A percentile compares a stretch with the other conserved stretches of the same genome.
Conservation (phyloP, 176 grass and related monocot species). For the Zoysia japonica region DNA sequence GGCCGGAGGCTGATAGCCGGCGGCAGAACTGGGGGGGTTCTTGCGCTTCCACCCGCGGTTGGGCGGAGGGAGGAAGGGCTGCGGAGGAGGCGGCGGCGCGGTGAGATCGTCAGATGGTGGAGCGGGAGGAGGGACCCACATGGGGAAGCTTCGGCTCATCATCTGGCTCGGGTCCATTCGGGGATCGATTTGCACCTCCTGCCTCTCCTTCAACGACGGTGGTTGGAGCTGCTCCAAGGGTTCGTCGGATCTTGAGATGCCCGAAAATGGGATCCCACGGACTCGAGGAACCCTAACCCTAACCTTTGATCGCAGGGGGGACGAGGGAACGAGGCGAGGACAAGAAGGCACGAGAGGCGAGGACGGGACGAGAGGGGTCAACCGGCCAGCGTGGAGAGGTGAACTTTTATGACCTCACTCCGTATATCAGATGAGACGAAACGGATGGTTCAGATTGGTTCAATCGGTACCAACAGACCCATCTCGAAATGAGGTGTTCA, state of each 20-base stretch:
- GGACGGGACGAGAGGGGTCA: no score
- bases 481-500: no score
- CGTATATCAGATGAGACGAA: no score
- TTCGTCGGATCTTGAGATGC: no score
- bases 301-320: no score
- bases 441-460: no score
- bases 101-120: constrained; percentile 27
- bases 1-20: constrained; percentile 64
- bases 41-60: constrained; percentile 60
- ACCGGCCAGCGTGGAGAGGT: no score
- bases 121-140: constrained; percentile 44
- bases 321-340: no score
- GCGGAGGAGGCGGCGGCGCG: constrained; percentile 31
- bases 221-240: neutral
- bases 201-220: neutral
- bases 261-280: neutral
- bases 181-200: neutral
- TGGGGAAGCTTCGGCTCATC: constrained; percentile 51
- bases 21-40: constrained; percentile 28
- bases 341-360: no score
- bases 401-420: no score
- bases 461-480: no score
- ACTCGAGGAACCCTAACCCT: neutral
- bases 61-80: constrained; percentile 24
- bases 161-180: constrained; percentile 60